Base-by-base conservation (phyloP, 2,329 filamentous ascomycete genomes). In the Exophiala phaeomuriformis region DNA sequence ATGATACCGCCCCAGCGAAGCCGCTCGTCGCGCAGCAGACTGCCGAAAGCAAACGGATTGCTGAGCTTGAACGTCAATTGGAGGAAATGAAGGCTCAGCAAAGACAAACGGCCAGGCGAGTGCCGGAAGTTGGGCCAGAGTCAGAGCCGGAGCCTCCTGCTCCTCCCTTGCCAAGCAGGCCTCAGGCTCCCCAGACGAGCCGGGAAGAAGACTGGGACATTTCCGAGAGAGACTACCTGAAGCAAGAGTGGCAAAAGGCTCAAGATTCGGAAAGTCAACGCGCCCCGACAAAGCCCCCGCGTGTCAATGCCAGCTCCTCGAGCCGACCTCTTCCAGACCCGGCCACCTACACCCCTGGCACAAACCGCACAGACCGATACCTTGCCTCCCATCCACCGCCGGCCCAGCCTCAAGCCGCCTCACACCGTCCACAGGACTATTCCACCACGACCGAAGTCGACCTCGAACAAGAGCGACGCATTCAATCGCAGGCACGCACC, bases 21-120 rank as follows among this genome's bases (percentile, higher is more conserved):
- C 72, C 28, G 5, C 36, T 54, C 28, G 41, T 49, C 8, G 36
- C 55, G 69, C 58, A 63, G 42, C 49, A 53, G 41, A 51, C 60
- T 4, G 51, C 74, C 2, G 80, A 91, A 67, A 81, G 76, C 58
- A 79, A 77, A 59, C 82, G 90, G 39, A 84, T 96, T 58, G 80
- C 80, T 63, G 85, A 96, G 66, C 77, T 97, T 3, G 91, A 97
- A 71, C 76, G 77, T 32, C 80, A 88, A 64, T 75, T 88, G 1
- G 81, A 83, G 63, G 77, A 81, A 63, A 84, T 85, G 9, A 80
- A 83, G 60, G 81, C 84, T 60, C 77, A 84, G 42, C 84, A 88
- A 64, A 75, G 75, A 37, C 76, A 55, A 7, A 5, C 39, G 7
- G 29, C 35, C n/a, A 32, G 50, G 5, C 12, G 43, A 4, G 31